Base-by-base conservation (phyloP, 2,329 filamentous ascomycete species). In the Pseudogymnoascus sp. region DNA sequence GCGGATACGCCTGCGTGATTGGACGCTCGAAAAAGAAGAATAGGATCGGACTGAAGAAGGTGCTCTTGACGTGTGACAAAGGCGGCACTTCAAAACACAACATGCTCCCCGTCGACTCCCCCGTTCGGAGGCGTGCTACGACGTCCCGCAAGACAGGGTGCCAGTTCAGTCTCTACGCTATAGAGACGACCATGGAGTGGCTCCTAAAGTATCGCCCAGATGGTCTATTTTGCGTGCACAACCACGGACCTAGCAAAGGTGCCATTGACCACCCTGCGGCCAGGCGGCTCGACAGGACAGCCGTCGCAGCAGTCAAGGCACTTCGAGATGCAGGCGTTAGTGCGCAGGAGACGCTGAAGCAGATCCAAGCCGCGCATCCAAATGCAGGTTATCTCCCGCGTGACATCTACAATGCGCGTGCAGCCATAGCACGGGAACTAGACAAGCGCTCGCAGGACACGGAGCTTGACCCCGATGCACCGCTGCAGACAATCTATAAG, bases 121-220 rank as follows among this genome's bases (percentile, higher is more conserved):
- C 70, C 21, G 80, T 82, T 65, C 81, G 85, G 62, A 87, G 87
- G 72, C 79, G 83, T 21, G 85, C 85, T 70, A 88, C 85, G 0
- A 86, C 85, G 7, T 87, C 84, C n/a, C 79, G 85, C 52, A 88
- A 88, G 69, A 87, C 85, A 68, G 84, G 87, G 67, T 88, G 85
- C 66, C 83, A 83, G 31, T 88, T 88, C 71, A 85, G 85, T n/a
- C 87, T 88, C 72, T 88, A 87, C 66, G 85, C 85, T 62, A 84
- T 88, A 39, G 85, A 88, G 71, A 83, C 87, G 69, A 78, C 85
- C 64, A 86, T 83, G 0, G 83, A 87, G 67, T 88, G 85, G 85
- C 84, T 83, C 0, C 81, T 88, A 63, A 79, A 85, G 61, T 87
- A 87, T 69, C 81, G 85, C 4, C 85, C 85, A 2, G 81, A 87